Conservation (phyloP, 306 rosid genomes). For the Vigna nakashimae region DNA sequence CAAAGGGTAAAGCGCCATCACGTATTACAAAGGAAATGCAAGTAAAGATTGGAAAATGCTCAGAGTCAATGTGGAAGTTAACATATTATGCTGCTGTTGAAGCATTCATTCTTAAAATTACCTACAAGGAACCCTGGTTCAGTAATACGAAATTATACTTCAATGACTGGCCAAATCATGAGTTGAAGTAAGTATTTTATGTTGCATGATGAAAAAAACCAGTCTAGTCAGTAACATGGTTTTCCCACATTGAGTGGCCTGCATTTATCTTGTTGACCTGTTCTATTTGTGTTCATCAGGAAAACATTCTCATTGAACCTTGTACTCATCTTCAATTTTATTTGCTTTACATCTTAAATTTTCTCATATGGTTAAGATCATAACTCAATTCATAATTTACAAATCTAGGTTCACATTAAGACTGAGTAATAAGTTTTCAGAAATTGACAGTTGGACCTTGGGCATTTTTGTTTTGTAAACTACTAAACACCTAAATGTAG, state of each 20-base stretch:
- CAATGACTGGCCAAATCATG: slow-evolving; percentile 92
- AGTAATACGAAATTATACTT: slow-evolving; percentile 68
- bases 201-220: slow-evolving; percentile 29
- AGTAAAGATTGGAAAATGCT: slow-evolving; percentile 80
- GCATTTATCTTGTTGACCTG: slow-evolving; percentile 35
- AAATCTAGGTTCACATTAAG: slow-evolving; percentile 18
- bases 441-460: slow-evolving; percentile 7
- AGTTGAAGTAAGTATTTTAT: slow-evolving; percentile 71
- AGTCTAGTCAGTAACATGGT: slow-evolving; percentile 18
- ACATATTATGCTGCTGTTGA: slow-evolving; percentile 81
- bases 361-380: slow-evolving; percentile 11
- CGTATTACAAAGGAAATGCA: slow-evolving; percentile 69
- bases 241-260: slow-evolving; percentile 26
- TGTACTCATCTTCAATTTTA: slow-evolving; percentile 16
- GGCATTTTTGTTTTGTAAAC: slow-evolving; percentile 8
- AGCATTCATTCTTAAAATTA: slow-evolving; percentile 66
- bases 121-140: slow-evolving; percentile 82
- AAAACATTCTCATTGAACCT: not conserved
- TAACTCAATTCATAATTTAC: slow-evolving; percentile 7
- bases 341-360: slow-evolving; percentile 27
- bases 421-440: slow-evolving; percentile 32
- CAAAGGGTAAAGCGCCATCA: slow-evolving; percentile 59
- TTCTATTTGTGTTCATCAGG: slow-evolving; percentile 23
- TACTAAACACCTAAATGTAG: slow-evolving; percentile 1
- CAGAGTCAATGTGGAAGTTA: slow-evolving; percentile 97